Percentiles rank a stretch among this genome's conserved stretches.
Evolutionary conservation across 1,284 basidiomycete species (phyloP).

Genomic region (Acaromyces ingoldii): DNA sequence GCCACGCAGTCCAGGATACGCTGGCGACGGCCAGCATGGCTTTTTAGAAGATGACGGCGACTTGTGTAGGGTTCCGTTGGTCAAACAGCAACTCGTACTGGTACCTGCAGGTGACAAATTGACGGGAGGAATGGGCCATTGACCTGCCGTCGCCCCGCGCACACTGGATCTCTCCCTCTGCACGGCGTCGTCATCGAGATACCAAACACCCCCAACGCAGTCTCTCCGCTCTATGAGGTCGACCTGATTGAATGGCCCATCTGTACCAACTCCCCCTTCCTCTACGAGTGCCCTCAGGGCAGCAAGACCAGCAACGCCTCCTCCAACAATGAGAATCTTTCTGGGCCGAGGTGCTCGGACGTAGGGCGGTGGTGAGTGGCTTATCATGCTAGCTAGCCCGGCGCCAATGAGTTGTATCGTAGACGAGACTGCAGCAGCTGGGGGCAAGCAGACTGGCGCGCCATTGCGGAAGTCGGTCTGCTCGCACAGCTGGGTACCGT

Average conservation of each 20-base stretch:
- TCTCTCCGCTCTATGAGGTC: slow-evolving; percentile 27
- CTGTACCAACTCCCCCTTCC: not conserved
- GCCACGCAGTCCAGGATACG: slow-evolving; percentile 33
- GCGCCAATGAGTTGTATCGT: no score
- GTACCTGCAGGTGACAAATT: not conserved
- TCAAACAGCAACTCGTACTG: no score
- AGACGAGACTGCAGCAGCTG: no score
- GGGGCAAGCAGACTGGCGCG: no score
- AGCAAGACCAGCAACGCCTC: slow-evolving; percentile 37
- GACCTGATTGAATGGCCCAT: slow-evolving; percentile 5
- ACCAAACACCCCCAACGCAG: slow-evolving; percentile 38
- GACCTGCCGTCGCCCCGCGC: not conserved
- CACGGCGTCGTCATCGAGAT: not conserved
- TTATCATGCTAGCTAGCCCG: no score
- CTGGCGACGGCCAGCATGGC: slow-evolving; percentile 35
- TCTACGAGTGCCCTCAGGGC: slow-evolving; percentile 28
- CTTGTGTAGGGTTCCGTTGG: no score
- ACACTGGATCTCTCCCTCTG: not conserved
- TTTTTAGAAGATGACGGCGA: not conserved
- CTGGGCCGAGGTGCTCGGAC: not conserved
- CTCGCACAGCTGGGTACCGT: no score
- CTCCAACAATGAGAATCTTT: slow-evolving; percentile 31
- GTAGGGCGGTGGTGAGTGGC: not conserved
- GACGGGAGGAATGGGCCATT: not conserved
- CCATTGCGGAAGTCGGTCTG: no score